Base-by-base conservation (phyloP, 306 rosid genomes). In the Myrica gale region DNA sequence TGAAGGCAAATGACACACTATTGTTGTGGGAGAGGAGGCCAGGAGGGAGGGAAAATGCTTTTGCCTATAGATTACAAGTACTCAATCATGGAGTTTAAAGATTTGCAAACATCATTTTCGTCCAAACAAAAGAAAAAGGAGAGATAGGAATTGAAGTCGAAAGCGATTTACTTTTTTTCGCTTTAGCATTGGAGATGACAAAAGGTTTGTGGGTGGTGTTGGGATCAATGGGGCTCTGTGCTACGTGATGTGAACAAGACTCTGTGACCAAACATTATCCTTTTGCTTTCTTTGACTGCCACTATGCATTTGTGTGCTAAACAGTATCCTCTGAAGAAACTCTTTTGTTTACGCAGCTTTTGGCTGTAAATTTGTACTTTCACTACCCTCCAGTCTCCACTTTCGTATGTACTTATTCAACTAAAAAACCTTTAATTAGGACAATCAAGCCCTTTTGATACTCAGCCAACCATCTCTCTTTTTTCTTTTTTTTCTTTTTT, bases 141-240 rank as follows among this genome's bases (percentile, higher is more conserved):
- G 2, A 46, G 13, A 48, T 11, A 48, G 53, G 80, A 43, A 73
- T 37, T 79, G 42, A 73, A 83, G 84, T 80, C 68, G 76, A 69
- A 68, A 53, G 77, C 32, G 71, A 65, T 55, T 57, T 68, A 52
- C 13, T 77, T 72, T 72, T 61, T 85, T 79, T 88, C 83, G 78
- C 53, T 68, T 67, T 67, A 83, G 76, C 68, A 83, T 88, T 84
- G 89, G 89, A 85, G 87, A 82, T 19, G 77, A 74, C 82, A 80
- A 87, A 90, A 85, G 87, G 76, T 53, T 67, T 77, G 7, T 81
- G 46, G 83, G 70, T 73, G 84, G 80, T 66, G 86, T 68, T 87
- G 86, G 83, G 85, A 83, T 88, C 85, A 15, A 71, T 6, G 78
- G 70, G 55, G 73, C 74, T 55, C 41, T 68, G 78, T 47, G 57